Conservation (phyloP, 768 basidiomycete species). For the Boletus rex-veris region DNA sequence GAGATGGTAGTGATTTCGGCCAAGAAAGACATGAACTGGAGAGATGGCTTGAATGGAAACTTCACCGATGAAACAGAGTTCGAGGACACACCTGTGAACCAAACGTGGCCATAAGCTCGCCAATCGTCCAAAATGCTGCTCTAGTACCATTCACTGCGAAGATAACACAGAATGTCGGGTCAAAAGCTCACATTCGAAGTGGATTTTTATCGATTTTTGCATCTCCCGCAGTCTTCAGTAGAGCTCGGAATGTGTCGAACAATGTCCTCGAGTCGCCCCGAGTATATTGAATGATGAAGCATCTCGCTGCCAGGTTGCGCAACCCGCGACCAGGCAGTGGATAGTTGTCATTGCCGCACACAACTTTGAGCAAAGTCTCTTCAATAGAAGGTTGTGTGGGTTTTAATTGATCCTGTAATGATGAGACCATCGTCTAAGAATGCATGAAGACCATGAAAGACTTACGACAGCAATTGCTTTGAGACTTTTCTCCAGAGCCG, state of each 20-base stretch:
- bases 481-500: conserved; percentile 57
- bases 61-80: neutral
- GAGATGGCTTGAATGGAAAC: neutral
- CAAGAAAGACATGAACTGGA: conserved; percentile 93
- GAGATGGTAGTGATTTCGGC: conserved; percentile 70
- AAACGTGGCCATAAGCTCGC: conserved; percentile 81
- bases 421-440: neutral
- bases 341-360: conserved; percentile 59
- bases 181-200: conserved; percentile 57
- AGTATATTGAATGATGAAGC: conserved; percentile 68
- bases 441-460: neutral
- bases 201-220: conserved; percentile 65
- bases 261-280: conserved; percentile 80
- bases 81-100: conserved; percentile 71
- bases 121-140: conserved; percentile 82
- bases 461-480: conserved; percentile 51
- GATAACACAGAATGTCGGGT: neutral
- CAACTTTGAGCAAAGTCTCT: conserved; percentile 59
- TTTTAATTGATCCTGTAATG: conserved; percentile 62
- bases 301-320: conserved; percentile 74
- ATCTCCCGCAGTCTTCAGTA: conserved; percentile 75
- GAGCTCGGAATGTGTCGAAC: conserved; percentile 80
- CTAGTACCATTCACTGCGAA: conserved; percentile 36
- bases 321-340: conserved; percentile 88
- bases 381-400: conserved; percentile 60